Evolutionary conservation across 2,329 filamentous ascomycete species (phyloP).

Genomic region (Sporothrix sp.): DNA sequence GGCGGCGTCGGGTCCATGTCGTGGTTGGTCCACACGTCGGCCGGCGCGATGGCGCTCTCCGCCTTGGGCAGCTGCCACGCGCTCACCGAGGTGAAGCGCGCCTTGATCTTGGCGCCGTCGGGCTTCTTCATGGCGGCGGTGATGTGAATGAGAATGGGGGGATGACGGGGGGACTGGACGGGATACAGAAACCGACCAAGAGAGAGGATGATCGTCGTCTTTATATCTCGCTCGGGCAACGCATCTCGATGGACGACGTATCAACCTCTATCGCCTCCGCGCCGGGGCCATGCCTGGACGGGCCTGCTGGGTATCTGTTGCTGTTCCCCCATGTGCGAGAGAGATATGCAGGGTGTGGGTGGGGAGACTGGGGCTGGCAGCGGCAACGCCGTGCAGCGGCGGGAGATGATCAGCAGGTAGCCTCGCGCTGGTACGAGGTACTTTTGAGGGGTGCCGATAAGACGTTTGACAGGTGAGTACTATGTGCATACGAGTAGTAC

Average conservation of each 20-base stretch:
- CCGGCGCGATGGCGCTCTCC: slow-evolving; percentile 24
- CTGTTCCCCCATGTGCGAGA: not conserved
- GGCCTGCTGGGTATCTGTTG: not conserved
- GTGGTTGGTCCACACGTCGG: slow-evolving; percentile 24
- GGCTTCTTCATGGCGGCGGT: slow-evolving; percentile 14
- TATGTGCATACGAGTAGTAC: no score
- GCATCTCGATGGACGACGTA: no score
- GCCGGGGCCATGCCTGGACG: no score
- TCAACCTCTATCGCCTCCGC: no score
- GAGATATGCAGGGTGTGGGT: slow-evolving; percentile 4
- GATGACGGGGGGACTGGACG: not conserved
- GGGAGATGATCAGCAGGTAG: not conserved
- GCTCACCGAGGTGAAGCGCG: slow-evolving; percentile 16
- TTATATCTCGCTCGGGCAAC: no score
- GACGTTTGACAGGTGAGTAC: no score
- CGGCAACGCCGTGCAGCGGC: not conserved
- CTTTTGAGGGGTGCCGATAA: no score
- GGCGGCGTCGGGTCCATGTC: slow-evolving; percentile 29
- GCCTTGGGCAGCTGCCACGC: slow-evolving; percentile 26
- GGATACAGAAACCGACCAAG: not conserved
- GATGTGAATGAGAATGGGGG: not conserved
- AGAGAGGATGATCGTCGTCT: no score
- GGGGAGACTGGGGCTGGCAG: not conserved
- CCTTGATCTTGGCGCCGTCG: slow-evolving; percentile 6
- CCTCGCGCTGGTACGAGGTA: not conserved